Percentiles rank a stretch among this genome's conserved stretches.
phyloP scores from a whole-genome alignment of 2,329 filamentous ascomycete species.

The Geosmithia morbida region DNA sequence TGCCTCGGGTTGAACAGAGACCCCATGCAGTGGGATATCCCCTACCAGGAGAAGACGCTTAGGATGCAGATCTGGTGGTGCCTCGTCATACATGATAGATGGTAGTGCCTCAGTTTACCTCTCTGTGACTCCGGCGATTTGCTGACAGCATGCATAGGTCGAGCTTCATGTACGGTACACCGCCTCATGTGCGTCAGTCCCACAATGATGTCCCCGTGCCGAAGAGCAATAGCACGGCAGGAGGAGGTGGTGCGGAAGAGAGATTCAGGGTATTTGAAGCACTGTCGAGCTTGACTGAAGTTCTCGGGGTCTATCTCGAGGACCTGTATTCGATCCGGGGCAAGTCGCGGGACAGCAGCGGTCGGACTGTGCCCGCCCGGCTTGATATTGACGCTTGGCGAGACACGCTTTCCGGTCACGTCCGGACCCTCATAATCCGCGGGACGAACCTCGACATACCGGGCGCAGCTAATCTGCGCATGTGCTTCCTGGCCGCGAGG shows the following conservation, averaged over 20 bases:
- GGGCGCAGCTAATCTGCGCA: conserved; percentile 33
- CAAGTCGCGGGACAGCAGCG: conserved; percentile 5
- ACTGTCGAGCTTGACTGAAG: conserved; percentile 26
- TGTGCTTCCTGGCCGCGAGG: conserved; percentile 32
- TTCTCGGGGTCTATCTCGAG: conserved; percentile 14
- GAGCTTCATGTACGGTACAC: conserved; percentile 1
- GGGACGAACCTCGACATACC: conserved; percentile 23
- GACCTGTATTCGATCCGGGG: conserved; percentile 20
- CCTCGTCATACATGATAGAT: conserved; percentile 37
- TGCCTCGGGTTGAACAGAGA: conserved; percentile 39
- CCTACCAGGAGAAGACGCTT: conserved; percentile 30
- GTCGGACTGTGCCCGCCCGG: conserved; percentile 19
- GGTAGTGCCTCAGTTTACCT: conserved; percentile 20
- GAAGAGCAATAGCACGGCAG: conserved; percentile 15
- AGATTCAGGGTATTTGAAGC: conserved; percentile 27
- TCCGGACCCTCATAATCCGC: conserved; percentile 24
- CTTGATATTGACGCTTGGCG: conserved; percentile 26
- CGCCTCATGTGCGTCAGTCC: conserved; percentile 16
- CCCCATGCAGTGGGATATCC: conserved; percentile 36
- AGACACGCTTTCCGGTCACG: conserved; percentile 20
- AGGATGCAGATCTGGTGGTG: conserved; percentile 43
- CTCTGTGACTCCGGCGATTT: not conserved
- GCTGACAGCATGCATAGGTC: conserved; percentile 19
- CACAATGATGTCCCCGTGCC: conserved; percentile 35
- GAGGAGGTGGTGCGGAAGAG: conserved; percentile 7